Evolutionary conservation across 371 early-diverging fungal species (phyloP).

Genomic region (Zopfochytrium polystomum): DNA sequence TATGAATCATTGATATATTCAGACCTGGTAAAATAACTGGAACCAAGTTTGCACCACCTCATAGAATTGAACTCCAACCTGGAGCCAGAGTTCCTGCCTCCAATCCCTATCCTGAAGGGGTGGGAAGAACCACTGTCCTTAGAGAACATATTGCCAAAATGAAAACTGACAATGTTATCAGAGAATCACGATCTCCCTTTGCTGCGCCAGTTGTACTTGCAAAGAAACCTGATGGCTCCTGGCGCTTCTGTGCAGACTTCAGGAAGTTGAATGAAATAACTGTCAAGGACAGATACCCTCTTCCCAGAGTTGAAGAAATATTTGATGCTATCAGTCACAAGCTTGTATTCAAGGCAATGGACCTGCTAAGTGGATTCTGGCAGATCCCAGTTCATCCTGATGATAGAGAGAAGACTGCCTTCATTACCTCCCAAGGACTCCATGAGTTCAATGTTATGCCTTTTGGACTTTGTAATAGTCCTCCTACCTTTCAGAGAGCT

Average conservation of each 20-base stretch:
- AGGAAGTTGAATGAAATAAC: too few relatives aligned
- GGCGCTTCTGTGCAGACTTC: slow-evolving; percentile 39
- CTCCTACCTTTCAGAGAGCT: slow-evolving; percentile 38
- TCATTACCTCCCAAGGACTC: too few relatives aligned
- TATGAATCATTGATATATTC: neutral
- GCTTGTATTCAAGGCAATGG: neutral
- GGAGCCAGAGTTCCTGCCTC: too few relatives aligned
- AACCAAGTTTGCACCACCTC: too few relatives aligned
- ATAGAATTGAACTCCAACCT: too few relatives aligned
- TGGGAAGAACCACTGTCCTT: slow-evolving; percentile 10
- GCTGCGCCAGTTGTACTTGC: too few relatives aligned
- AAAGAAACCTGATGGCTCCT: too few relatives aligned
- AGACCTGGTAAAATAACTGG: slow-evolving; percentile 7
- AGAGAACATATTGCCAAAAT: slow-evolving; percentile 13
- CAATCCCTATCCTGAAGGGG: too few relatives aligned
- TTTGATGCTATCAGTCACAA: slow-evolving; percentile 6
- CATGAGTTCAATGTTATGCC: too few relatives aligned
- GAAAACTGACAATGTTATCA: slow-evolving; percentile 26
- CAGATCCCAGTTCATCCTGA: slow-evolving; percentile 25
- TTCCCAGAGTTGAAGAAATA: slow-evolving; percentile 14
- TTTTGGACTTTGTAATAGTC: too few relatives aligned
- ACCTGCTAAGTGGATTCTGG: slow-evolving; percentile 17
- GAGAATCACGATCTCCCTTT: too few relatives aligned
- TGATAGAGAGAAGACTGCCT: too few relatives aligned
- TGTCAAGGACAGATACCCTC: slow-evolving; percentile 9